These are phyloP conservation scores for Phytophthora pseudosyringae DNA, from an alignment of 352 stramenopile species.

Conservation along the genomic window DNA sequence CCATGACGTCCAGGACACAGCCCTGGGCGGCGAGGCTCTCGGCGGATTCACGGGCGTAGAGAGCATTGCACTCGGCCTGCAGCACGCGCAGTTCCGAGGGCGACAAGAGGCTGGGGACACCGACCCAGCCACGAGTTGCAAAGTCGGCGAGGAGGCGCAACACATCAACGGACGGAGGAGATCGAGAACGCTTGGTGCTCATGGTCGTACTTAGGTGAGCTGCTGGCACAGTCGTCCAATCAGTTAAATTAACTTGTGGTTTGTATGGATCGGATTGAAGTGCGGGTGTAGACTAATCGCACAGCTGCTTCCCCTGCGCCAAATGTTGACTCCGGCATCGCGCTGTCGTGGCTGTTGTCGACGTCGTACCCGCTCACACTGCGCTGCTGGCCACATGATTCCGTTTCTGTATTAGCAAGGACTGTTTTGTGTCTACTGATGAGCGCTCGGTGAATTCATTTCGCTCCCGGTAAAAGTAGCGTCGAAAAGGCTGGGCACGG, in stretches of 20 bases:
- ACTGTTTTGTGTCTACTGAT: too few relatives aligned
- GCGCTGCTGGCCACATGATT: not conserved
- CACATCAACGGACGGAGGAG: not conserved
- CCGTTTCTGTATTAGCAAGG: too few relatives aligned
- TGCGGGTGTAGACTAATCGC: conserved; percentile 8
- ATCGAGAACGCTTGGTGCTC: conserved; percentile 11
- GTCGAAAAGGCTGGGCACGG: too few relatives aligned
- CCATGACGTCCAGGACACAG: conserved; percentile 69
- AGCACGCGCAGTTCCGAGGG: conserved; percentile 45
- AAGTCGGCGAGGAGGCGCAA: conserved; percentile 16
- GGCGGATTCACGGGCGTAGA: conserved; percentile 20
- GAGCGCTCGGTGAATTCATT: too few relatives aligned
- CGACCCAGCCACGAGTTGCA: conserved; percentile 27
- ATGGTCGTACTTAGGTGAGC: not conserved
- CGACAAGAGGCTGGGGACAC: conserved; percentile 42
- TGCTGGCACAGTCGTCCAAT: not conserved
- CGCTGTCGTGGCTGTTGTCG: conserved; percentile 1
- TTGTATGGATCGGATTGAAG: not conserved
- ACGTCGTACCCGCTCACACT: not conserved
- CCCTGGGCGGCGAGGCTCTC: conserved; percentile 35
- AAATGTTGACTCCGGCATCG: conserved; percentile 17
- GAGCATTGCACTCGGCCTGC: conserved; percentile 42
- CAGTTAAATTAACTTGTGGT: conserved; percentile 1
- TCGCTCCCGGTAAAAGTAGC: too few relatives aligned
- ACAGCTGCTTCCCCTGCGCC: conserved; percentile 8